Percentiles rank a stretch among this genome's conserved stretches.
These are phyloP conservation scores for Haberlea rhodopensis DNA, from an alignment of 257 asterid genomes.

Conservation along the genomic window DNA sequence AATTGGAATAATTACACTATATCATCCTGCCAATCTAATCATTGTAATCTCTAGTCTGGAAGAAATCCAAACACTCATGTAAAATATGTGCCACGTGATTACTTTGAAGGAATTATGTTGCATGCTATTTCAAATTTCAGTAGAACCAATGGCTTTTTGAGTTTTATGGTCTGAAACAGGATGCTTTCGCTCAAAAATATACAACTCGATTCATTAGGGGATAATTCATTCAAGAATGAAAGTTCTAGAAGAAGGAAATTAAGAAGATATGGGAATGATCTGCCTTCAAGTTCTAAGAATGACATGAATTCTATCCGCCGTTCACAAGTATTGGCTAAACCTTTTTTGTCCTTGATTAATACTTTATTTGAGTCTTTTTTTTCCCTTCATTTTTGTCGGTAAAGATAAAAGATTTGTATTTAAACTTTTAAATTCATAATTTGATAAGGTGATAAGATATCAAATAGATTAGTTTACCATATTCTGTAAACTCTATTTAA, in stretches of 20 bases:
- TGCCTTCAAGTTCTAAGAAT: constrained; percentile 59
- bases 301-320: constrained; percentile 65
- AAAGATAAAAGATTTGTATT: too few relatives aligned
- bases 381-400: constrained; percentile 18
- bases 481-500: too few relatives aligned
- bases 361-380: constrained; percentile 18
- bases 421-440: too few relatives aligned
- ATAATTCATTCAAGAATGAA: constrained; percentile 52
- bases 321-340: constrained; percentile 57
- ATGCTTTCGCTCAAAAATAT: constrained; percentile 58
- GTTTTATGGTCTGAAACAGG: constrained; percentile 52
- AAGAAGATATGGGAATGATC: constrained; percentile 54
- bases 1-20: not conserved
- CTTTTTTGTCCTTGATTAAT: constrained; percentile 24
- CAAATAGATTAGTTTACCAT: too few relatives aligned
- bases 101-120: constrained; percentile 15
- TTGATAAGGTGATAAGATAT: too few relatives aligned
- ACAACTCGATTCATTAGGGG: constrained; percentile 59
- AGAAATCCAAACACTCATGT: constrained; percentile 11
- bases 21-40: constrained; percentile 16
- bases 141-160: constrained; percentile 23
- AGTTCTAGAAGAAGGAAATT: constrained; percentile 66
- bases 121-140: constrained; percentile 15
- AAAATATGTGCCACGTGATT: constrained; percentile 14
- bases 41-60: constrained; percentile 8